Evolutionary conservation across 768 basidiomycete genomes (phyloP).

Genomic region (Suillus luteus): DNA sequence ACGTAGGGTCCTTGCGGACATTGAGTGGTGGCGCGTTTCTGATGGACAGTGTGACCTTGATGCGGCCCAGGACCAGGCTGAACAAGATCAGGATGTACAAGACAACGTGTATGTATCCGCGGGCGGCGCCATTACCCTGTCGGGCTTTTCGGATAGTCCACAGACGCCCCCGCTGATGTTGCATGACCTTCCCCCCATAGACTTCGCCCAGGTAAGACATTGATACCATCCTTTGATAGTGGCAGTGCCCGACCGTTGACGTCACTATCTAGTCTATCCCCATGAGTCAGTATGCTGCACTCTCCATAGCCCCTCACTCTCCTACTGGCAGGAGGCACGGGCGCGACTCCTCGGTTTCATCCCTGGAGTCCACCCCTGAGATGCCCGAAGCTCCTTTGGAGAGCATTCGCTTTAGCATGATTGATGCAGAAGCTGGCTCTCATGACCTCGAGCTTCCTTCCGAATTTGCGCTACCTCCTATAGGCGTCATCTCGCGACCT

Average conservation of each 20-base stretch:
- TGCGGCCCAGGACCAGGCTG: constrained; percentile 31
- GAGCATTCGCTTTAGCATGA: constrained; percentile 38
- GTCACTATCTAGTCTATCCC: constrained; percentile 32
- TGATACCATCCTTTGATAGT: neutral
- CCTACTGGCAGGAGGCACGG: constrained; percentile 44
- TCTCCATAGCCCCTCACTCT: constrained; percentile 58
- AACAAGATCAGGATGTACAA: constrained; percentile 15
- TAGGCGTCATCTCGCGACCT: constrained; percentile 26
- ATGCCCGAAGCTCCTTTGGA: constrained; percentile 40
- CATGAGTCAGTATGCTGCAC: constrained; percentile 49
- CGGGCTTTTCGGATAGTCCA: constrained; percentile 40
- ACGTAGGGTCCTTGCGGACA: constrained; percentile 79
- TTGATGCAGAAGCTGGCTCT: constrained; percentile 41
- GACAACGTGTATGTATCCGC: constrained; percentile 16
- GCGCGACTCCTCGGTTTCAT: constrained; percentile 52
- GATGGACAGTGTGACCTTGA: constrained; percentile 63
- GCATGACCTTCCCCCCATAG: constrained; percentile 22
- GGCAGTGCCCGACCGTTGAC: neutral
- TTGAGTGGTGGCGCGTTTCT: constrained; percentile 85
- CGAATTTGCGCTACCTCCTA: constrained; percentile 20
- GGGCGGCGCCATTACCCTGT: constrained; percentile 35
- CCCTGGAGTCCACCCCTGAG: constrained; percentile 61
- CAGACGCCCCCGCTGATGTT: constrained; percentile 34
- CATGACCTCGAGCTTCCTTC: constrained; percentile 32
- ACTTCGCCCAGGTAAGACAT: constrained; percentile 29